Base-by-base conservation (phyloP, 495 filamentous ascomycete genomes). In the Tuber indicum region DNA sequence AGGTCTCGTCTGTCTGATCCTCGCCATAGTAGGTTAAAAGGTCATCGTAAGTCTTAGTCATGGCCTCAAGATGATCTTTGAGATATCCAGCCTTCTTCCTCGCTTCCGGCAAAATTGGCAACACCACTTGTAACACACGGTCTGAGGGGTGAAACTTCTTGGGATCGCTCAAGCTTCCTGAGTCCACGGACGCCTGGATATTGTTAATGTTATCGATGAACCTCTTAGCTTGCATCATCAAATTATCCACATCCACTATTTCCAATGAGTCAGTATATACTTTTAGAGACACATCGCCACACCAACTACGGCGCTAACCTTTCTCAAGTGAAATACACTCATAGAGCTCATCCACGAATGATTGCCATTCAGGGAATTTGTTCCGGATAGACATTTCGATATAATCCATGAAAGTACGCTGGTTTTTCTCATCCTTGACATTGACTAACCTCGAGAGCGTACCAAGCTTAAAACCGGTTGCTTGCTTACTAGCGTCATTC, bases 401-500 rank as follows among this genome's bases (percentile, higher is more conserved):
- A 52, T 97, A 88, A 85, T 99, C 96, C 58, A 94, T 94, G 83
- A 99, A 94, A 3, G 93, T 97, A 6, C 92, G 93, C 84, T 98
- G 92, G 82, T 99, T 99, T 89, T 98, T 97, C 86, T 97, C 94
- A 81, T 99, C 96, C 85, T 99, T 99, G 75, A 98, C 93, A 93
- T 98, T 99, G 43, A 92, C 96, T 46, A 99, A 87, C 41, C 96
- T 90, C 52, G 93, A 92, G n/a, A 99, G 91, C 1, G 96, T 97
- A 80, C 94, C 94, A 41, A 99, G 89, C 85, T 99, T 99, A 91
- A 99, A 99, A 71, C 96, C 96, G 78, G 91, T 92, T 3, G 96
- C 96, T 85, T 98, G 96, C 85, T 99, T 99, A 85, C 97, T 98
- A 71, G 94, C 91, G 81, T 98, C 96, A 86, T 99, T 99, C 96